Percentiles rank a stretch among this genome's conserved stretches.
phyloP scores from a whole-genome alignment of 306 rosid genomes.

The Acacia confusa region DNA sequence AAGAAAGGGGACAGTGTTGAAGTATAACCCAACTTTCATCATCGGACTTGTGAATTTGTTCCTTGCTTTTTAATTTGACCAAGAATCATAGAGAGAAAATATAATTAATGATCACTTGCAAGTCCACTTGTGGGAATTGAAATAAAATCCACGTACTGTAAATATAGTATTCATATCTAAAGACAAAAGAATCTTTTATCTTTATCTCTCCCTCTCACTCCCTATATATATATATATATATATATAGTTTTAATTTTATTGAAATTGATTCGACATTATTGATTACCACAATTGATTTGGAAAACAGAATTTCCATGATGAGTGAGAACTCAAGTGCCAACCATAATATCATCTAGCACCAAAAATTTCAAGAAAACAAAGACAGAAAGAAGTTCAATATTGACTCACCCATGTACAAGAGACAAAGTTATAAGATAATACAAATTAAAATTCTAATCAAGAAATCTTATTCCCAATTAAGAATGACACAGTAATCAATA shows the following conservation, averaged over 20 bases:
- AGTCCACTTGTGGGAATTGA: constrained; percentile 29
- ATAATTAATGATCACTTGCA: neutral
- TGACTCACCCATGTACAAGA: neutral
- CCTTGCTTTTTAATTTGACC: neutral
- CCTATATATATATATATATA: no score
- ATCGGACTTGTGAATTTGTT: constrained; percentile 28
- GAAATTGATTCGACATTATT: neutral
- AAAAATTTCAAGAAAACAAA: constrained; percentile 14
- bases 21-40: constrained; percentile 5
- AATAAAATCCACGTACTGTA: no score
- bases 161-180: no score
- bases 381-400: neutral
- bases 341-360: neutral
- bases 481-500: neutral
- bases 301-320: neutral
- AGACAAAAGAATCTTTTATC: no score
- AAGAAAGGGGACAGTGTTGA: neutral
- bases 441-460: neutral
- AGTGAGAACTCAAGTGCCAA: neutral
- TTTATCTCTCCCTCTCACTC: no score
- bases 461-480: neutral
- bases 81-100: constrained; percentile 43
- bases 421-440: neutral
- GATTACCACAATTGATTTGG: neutral
- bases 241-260: no score